Conservation (phyloP, 2,329 filamentous ascomycete species). For the Clarireedia homoeocarpa region DNA sequence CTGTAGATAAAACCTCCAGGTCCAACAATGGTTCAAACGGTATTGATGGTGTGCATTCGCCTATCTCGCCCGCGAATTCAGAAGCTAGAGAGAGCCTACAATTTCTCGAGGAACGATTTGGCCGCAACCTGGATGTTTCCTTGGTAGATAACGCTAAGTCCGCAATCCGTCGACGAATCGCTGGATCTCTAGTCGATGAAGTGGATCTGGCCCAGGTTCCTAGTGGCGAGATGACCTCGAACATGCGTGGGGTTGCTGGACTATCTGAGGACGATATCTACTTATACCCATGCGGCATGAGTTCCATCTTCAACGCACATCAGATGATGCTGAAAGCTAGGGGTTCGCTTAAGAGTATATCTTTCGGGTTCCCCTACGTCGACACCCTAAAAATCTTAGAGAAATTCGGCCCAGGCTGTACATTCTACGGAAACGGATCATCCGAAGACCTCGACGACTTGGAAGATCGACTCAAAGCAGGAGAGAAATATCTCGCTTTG, state of each 20-base stretch:
- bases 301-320: conserved; percentile 85
- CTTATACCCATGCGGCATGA: conserved; percentile 87
- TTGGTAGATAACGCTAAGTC: conserved; percentile 76
- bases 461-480: conserved; percentile 59
- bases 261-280: conserved; percentile 84
- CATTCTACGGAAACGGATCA: conserved; percentile 81
- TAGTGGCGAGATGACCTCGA: conserved; percentile 40
- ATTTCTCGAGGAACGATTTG: conserved; percentile 91
- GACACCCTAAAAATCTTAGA: conserved; percentile 92
- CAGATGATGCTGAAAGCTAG: conserved; percentile 60
- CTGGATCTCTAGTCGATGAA: conserved; percentile 71
- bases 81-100: conserved; percentile 56
- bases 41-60: neutral
- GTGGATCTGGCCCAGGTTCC: conserved; percentile 54
- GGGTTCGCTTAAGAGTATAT: conserved; percentile 66
- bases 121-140: conserved; percentile 76
- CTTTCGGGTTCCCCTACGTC: conserved; percentile 95
- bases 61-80: conserved; percentile 14
- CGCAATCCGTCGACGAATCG: conserved; percentile 80
- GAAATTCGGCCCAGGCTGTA: conserved; percentile 84
- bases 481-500: conserved; percentile 71
- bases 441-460: conserved; percentile 75
- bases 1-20: conserved; percentile 35
- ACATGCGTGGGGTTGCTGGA: conserved; percentile 49
- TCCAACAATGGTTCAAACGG: conserved; percentile 14